These are phyloP conservation scores for Saccharum spontaneum DNA, from an alignment of 176 grass and related monocot genomes.

Conservation along the genomic window DNA sequence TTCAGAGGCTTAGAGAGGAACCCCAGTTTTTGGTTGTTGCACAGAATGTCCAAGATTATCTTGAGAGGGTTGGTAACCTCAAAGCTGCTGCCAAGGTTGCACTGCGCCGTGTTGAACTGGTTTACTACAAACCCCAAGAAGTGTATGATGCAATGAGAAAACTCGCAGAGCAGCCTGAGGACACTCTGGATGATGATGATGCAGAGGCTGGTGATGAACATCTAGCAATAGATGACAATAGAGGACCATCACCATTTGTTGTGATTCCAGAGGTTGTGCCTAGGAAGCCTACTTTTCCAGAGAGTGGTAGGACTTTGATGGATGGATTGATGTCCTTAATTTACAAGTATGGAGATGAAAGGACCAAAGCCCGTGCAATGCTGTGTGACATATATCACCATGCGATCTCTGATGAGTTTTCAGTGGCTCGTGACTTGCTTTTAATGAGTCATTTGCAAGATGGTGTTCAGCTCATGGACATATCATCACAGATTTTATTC, in stretches of 20 bases:
- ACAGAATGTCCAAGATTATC: constrained; percentile 90
- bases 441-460: constrained; percentile 99
- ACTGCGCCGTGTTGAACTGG: constrained; percentile 71
- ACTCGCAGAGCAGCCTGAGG: constrained; percentile 59
- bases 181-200: constrained; percentile 49
- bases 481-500: constrained; percentile 90
- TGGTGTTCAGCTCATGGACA: constrained; percentile 94
- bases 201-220: constrained; percentile 50
- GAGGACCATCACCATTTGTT: constrained; percentile 66
- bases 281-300: constrained; percentile 83
- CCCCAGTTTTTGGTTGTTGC: constrained; percentile 89
- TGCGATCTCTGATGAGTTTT: constrained; percentile 85
- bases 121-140: constrained; percentile 98
- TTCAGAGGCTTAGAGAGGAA: constrained; percentile 91
- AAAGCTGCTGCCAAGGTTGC: constrained; percentile 87
- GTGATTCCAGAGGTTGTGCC: constrained; percentile 79
- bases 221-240: constrained; percentile 42
- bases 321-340: constrained; percentile 82
- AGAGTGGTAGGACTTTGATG: constrained; percentile 75
- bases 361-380: constrained; percentile 95
- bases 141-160: constrained; percentile 95
- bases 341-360: constrained; percentile 93
- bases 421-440: constrained; percentile 83
- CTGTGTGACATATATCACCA: constrained; percentile 98
- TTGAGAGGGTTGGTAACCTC: constrained; percentile 65